Evolutionary conservation across 768 basidiomycete genomes (phyloP), one percentile per base, ranked within the genome.

Genomic region (Antrodiella citrinella): DNA sequence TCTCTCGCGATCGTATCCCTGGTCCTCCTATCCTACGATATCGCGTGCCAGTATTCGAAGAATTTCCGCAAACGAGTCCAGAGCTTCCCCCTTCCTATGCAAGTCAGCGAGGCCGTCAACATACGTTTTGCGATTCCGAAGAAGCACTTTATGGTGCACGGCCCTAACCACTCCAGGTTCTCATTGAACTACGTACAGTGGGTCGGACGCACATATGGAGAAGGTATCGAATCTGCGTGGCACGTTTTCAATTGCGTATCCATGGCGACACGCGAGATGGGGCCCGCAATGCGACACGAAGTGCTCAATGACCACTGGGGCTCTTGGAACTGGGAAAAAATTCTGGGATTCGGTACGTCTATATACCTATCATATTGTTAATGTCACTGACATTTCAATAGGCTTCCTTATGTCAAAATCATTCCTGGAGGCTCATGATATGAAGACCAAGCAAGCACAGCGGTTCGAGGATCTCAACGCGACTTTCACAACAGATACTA

Each of bases 21-120:
- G 9, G 21, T 35, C 0, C 15, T 35, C 1, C 43, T 57, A 4
- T 54, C 54, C 0, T 60, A 62, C 48, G 55, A 62, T 42, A 60
- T 62, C 24, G 54, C 56, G 3, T 66, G 65, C 44, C 56, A 61
- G 38, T 64, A 47, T 39, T 21, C 19, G 7, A 49, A 47, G 19
- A 51, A 61, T n/a, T 22, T 62, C 12, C 2, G 10, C 4, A 13
- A 50, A 7, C 50, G 54, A 4, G 24, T 57, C 5, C 20, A 11
- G 3, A 20, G 2, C 3, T 41, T 46, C 21, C 52, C 50, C 12
- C 20, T 44, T 7, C 9, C 41, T 22, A 43, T 43, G 41, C 41
- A 43, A 22, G 9, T 43, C 7, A 18, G 21, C 19, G 5, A 5
- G 41, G 15, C 41, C 19, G 18, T 22, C 7, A 43, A 9, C 41